These are phyloP conservation scores for Trichoderma guizhouense DNA, from an alignment of 2,329 filamentous ascomycete genomes.

Conservation along the genomic window DNA sequence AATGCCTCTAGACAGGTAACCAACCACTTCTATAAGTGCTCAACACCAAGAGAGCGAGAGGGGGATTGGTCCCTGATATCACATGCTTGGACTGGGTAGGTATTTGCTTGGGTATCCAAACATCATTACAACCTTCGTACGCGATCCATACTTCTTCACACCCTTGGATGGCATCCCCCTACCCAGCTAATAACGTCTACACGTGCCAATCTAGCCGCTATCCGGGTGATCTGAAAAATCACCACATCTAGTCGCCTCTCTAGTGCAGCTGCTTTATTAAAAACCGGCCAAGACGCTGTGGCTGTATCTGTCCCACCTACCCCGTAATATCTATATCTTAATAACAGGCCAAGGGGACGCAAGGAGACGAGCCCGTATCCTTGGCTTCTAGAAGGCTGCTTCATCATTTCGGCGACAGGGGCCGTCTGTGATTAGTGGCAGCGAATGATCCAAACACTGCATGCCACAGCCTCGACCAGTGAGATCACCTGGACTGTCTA, in stretches of 20 bases:
- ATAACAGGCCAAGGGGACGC: background rate
- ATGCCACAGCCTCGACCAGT: background rate
- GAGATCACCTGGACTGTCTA: background rate
- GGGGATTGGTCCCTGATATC: background rate
- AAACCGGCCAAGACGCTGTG: background rate
- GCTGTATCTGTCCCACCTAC: background rate
- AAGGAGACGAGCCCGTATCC: background rate
- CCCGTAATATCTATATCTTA: slow-evolving; percentile 10
- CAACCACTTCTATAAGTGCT: background rate
- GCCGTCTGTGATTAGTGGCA: background rate
- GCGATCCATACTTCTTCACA: background rate
- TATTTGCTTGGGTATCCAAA: background rate
- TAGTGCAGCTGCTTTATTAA: background rate
- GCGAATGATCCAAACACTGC: background rate
- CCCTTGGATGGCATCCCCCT: background rate
- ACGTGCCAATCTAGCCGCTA: slow-evolving; percentile 11
- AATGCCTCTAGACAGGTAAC: background rate
- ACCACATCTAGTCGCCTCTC: background rate
- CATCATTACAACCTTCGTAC: background rate
- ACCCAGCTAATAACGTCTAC: background rate
- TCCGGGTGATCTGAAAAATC: background rate
- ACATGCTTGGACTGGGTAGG: background rate
- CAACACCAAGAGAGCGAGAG: background rate
- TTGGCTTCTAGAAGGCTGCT: slow-evolving; percentile 14
- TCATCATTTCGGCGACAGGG: slow-evolving; percentile 15